A percentile compares a stretch with the other conserved stretches of the same genome.
phyloP scores from a whole-genome alignment of 352 stramenopile genomes.

The Thalassiosira exigua region DNA sequence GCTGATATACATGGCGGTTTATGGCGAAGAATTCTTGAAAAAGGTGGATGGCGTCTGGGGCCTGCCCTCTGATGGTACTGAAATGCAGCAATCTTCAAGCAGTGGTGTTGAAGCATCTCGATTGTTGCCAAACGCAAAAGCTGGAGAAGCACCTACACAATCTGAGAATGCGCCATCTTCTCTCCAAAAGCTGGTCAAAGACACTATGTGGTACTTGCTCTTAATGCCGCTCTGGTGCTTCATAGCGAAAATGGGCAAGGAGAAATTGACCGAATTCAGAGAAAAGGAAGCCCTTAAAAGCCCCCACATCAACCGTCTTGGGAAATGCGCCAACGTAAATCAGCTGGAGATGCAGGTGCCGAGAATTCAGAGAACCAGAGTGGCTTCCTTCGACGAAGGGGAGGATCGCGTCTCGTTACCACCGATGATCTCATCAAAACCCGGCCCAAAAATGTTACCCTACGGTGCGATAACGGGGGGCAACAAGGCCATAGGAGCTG shows the following conservation, averaged over 20 bases:
- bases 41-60: slow-evolving; percentile 26
- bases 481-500: slow-evolving; percentile 40
- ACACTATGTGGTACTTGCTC: slow-evolving; percentile 67
- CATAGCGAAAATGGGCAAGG: slow-evolving; percentile 61
- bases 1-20: slow-evolving; percentile 71
- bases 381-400: too few relatives aligned
- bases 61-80: too few relatives aligned
- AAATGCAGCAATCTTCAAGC: too few relatives aligned
- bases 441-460: too few relatives aligned
- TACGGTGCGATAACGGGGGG: slow-evolving; percentile 36
- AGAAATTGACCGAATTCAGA: slow-evolving; percentile 39
- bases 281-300: slow-evolving; percentile 42
- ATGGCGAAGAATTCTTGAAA: slow-evolving; percentile 72
- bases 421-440: too few relatives aligned
- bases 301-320: too few relatives aligned
- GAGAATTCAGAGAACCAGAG: slow-evolving; percentile 3
- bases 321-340: too few relatives aligned
- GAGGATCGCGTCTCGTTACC: too few relatives aligned
- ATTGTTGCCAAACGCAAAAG: slow-evolving; percentile 30
- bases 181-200: too few relatives aligned
- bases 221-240: too few relatives aligned
- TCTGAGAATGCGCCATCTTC: slow-evolving; percentile 57
- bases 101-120: too few relatives aligned
- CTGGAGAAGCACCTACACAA: slow-evolving; percentile 15
- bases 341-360: slow-evolving; percentile 1